Base-by-base conservation (phyloP, 208 protist species). In the Naegleria fowleri region DNA sequence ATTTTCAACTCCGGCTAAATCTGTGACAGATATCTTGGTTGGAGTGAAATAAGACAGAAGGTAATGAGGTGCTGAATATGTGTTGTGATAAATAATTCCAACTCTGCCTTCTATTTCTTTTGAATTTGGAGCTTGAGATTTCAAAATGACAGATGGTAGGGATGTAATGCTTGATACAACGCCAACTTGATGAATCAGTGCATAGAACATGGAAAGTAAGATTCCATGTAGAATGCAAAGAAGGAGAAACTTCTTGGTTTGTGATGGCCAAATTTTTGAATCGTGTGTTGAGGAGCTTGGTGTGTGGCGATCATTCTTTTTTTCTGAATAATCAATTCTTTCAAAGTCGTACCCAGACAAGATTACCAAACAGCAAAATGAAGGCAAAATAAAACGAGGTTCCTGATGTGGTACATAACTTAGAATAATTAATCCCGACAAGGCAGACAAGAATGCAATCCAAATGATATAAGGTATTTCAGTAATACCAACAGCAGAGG, bases 341-440 rank as follows among this genome's bases (percentile, higher is more conserved):
- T 67, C 55, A 67, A 67, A 67, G 22, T 67, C 55, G 22, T 67
- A 67, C 19, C 55, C 55, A 4, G 22, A 41, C 83, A 87, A 16
- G 1, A 87, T 33, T 3, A 41, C 13, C 39, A 41, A 33, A n/a
- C 38, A 39, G 6, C 15, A 36, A 87, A 15, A 51, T 11, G 22
- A 87, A 29, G 83, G 83, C 2, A 87, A n/a, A 22, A 87, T 40
- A 51, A 87, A 87, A 15, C 83, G 40, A 22, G 83, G 83, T 52
- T 87, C 83, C 29, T 87, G 83, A 48, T 87, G 83, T 36, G 36
- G 36, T 36, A 39, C 83, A 29, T 51, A 48, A 87, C 83, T 87
- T 16, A 87, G 13, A 25, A 87, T 40, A n/a, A 9, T 39, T 16
- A 87, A 9, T 16, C 83, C 83, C 0, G 22, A 22, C 33, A 87